Percentiles rank a stretch among this genome's conserved stretches.
Conservation (phyloP, 1,284 basidiomycete genomes). For the Trichosporon sp. region DNA sequence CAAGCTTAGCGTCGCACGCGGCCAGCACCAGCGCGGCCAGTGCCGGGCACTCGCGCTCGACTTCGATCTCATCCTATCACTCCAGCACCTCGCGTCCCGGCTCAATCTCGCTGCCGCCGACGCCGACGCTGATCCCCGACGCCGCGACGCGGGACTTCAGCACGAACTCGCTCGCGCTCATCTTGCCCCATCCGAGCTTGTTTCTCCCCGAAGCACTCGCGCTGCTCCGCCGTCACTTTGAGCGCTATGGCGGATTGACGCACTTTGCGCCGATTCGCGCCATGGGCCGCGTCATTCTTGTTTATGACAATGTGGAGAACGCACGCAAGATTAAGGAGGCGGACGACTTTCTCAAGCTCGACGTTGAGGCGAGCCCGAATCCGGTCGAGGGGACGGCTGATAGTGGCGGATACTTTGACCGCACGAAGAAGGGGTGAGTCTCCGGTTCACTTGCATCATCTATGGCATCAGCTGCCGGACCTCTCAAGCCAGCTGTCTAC, state of each 20-base stretch:
- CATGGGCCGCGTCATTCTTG: constrained; percentile 72
- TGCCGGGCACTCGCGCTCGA: neutral
- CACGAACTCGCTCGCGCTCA: constrained; percentile 67
- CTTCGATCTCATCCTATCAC: neutral
- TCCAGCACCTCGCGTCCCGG: neutral
- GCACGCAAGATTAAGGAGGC: constrained; percentile 42
- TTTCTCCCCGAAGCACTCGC: constrained; percentile 62
- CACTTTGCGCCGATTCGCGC: constrained; percentile 80
- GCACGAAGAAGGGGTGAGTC: constrained; percentile 9
- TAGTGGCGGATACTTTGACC: constrained; percentile 10
- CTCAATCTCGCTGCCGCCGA: constrained; percentile 12
- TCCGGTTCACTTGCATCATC: too few relatives aligned
- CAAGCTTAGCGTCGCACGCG: neutral
- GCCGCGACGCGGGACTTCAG: neutral
- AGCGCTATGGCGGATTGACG: constrained; percentile 65
- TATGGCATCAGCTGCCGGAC: neutral
- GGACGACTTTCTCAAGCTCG: constrained; percentile 40
- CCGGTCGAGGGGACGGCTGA: constrained; percentile 7
- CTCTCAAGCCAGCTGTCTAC: neutral
- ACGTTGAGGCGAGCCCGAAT: constrained; percentile 6
- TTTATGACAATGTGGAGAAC: constrained; percentile 58
- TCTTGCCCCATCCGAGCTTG: constrained; percentile 60
- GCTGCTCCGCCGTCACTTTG: constrained; percentile 65
- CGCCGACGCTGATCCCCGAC: constrained; percentile 22
- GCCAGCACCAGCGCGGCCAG: neutral